phyloP scores from a whole-genome alignment of 2,329 filamentous ascomycete genomes.

The Neopestalotiopsis clavispora region DNA sequence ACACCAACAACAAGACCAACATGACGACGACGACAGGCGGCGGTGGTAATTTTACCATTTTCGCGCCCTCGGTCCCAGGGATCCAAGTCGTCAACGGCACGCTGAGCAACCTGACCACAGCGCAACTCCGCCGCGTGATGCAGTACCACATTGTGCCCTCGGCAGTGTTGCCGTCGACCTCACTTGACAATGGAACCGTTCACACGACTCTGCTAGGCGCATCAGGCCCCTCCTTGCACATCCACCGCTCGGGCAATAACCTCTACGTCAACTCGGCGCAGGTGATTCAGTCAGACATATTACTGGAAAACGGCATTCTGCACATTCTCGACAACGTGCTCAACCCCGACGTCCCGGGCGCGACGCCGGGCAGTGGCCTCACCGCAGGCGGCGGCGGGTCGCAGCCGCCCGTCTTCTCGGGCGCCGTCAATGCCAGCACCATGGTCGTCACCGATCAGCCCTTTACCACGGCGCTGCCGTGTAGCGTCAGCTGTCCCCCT shows the following conservation, averaged over 20 bases:
- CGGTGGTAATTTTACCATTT: slow-evolving; percentile 55
- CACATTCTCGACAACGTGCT: slow-evolving; percentile 62
- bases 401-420: slow-evolving; percentile 39
- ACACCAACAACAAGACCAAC: background rate
- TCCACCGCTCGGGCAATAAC: slow-evolving; percentile 46
- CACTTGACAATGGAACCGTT: slow-evolving; percentile 29
- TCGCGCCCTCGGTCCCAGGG: slow-evolving; percentile 57
- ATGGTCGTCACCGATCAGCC: slow-evolving; percentile 27
- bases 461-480: slow-evolving; percentile 49
- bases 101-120: slow-evolving; percentile 42
- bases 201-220: slow-evolving; percentile 49
- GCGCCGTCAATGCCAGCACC: slow-evolving; percentile 26
- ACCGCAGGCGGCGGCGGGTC: slow-evolving; percentile 29
- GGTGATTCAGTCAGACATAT: slow-evolving; percentile 56
- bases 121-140: slow-evolving; percentile 51
- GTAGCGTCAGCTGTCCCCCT: slow-evolving; percentile 42
- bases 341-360: slow-evolving; percentile 44
- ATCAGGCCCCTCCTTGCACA: slow-evolving; percentile 40
- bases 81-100: slow-evolving; percentile 53
- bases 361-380: slow-evolving; percentile 39
- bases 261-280: slow-evolving; percentile 59
- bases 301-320: slow-evolving; percentile 62
- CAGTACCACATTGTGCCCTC: slow-evolving; percentile 62
- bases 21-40: background rate
- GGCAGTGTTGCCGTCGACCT: slow-evolving; percentile 55